phyloP scores from a whole-genome alignment of 177 flowering plant genomes.

The Vitis hybrid region DNA sequence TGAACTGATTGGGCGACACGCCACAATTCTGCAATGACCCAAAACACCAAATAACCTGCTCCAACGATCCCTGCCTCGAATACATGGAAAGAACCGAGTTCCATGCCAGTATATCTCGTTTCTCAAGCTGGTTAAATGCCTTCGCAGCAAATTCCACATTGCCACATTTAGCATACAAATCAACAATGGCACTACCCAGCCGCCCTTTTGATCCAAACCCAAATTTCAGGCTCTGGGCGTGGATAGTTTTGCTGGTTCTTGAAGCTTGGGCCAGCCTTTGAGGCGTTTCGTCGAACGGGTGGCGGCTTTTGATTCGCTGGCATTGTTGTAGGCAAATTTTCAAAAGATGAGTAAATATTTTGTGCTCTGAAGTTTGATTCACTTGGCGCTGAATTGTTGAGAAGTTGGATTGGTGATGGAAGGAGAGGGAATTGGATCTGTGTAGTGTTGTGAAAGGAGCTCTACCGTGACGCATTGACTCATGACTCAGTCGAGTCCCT shows the following conservation, averaged over 20 bases:
- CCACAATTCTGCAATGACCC: constrained; percentile 36
- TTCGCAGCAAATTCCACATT: constrained; percentile 40
- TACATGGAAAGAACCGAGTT: constrained; percentile 65
- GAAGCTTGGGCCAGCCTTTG: constrained; percentile 30
- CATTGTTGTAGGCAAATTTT: constrained; percentile 43
- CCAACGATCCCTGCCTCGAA: constrained; percentile 38
- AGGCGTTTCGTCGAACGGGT: constrained; percentile 54
- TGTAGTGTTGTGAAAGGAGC: background rate
- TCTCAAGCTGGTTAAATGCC: constrained; percentile 43
- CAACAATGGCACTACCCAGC: constrained; percentile 63
- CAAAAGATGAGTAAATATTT: constrained; percentile 29
- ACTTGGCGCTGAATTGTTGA: constrained; percentile 3
- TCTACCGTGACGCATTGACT: constrained; percentile 2
- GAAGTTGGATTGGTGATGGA: constrained; percentile 3
- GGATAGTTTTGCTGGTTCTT: constrained; percentile 39
- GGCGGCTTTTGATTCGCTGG: constrained; percentile 34
- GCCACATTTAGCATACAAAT: constrained; percentile 80
- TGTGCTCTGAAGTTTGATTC: constrained; percentile 6
- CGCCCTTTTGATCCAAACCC: constrained; percentile 48
- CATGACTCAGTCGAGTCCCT: background rate
- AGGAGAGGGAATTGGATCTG: background rate
- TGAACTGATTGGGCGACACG: constrained; percentile 52
- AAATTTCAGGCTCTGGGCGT: constrained; percentile 43
- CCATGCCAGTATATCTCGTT: constrained; percentile 54
- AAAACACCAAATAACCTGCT: constrained; percentile 35